A percentile compares a stretch with the other conserved stretches of the same genome.
Conservation (phyloP, 331 rosid species). For the Ulmus americana region DNA sequence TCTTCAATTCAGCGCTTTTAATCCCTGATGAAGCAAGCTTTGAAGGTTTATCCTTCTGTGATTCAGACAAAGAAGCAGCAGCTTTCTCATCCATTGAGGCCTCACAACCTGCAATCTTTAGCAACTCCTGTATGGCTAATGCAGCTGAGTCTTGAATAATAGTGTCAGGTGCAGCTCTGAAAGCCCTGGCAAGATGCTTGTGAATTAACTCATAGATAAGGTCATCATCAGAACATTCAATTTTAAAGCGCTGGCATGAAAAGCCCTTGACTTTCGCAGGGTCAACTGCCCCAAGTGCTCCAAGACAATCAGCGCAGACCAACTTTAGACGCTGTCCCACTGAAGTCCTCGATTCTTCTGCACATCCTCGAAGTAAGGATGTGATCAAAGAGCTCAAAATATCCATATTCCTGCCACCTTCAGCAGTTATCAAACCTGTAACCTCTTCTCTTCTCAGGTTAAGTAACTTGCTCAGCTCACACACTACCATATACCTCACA, state of each 20-base stretch:
- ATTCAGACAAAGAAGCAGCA: conserved; percentile 39
- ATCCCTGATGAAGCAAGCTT: conserved; percentile 32
- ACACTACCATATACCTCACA: conserved; percentile 87
- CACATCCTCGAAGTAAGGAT: conserved; percentile 77
- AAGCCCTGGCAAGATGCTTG: conserved; percentile 89
- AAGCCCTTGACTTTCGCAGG: conserved; percentile 88
- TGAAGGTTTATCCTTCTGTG: conserved; percentile 29
- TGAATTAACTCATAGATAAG: conserved; percentile 89
- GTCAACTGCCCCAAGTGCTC: conserved; percentile 94
- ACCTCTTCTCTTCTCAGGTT: conserved; percentile 70
- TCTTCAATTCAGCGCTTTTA: conserved; percentile 40
- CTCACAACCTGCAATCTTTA: conserved; percentile 91
- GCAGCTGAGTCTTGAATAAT: conserved; percentile 95
- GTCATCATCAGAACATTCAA: conserved; percentile 94
- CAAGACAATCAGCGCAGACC: conserved; percentile 97
- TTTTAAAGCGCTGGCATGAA: conserved; percentile 74
- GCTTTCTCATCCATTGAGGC: conserved; percentile 82
- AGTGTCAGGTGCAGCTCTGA: conserved; percentile 94
- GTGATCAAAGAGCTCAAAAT: conserved; percentile 75
- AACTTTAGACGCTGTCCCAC: conserved; percentile 88
- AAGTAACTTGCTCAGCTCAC: conserved; percentile 75
- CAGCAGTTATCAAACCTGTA: conserved; percentile 63
- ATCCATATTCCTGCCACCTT: conserved; percentile 74
- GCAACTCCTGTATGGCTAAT: conserved; percentile 93
- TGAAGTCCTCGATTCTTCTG: conserved; percentile 75